Conservation (phyloP, 1,284 basidiomycete genomes). For the Austroboletus niveus region DNA sequence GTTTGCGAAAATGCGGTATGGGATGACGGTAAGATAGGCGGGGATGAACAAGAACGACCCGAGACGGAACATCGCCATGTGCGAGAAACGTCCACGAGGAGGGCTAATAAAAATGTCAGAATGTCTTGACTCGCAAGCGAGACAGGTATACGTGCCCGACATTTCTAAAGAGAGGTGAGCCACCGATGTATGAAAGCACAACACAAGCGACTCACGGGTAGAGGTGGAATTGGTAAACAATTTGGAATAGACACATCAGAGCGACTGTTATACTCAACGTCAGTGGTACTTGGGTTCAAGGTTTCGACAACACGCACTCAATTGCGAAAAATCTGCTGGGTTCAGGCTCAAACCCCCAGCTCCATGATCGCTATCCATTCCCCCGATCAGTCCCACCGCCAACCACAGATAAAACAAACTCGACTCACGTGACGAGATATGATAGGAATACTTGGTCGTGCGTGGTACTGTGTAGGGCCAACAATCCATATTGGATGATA, state of each 20-base stretch:
- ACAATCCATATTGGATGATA: conserved; percentile 76
- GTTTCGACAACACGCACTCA: conserved; percentile 55
- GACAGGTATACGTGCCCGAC: conserved; percentile 47
- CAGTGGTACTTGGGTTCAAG: background rate
- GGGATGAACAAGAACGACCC: conserved; percentile 78
- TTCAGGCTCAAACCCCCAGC: conserved; percentile 74
- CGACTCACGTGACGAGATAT: conserved; percentile 75
- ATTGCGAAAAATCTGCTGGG: conserved; percentile 78
- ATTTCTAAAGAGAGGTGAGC: conserved; percentile 37
- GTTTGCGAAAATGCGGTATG: conserved; percentile 69
- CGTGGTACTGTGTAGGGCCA: conserved; percentile 79
- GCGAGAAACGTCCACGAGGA: conserved; percentile 78
- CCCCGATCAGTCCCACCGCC: background rate
- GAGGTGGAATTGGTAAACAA: conserved; percentile 80
- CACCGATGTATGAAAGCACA: conserved; percentile 14
- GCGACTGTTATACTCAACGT: conserved; percentile 49
- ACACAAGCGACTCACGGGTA: conserved; percentile 64
- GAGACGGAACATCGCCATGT: conserved; percentile 81
- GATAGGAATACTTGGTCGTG: conserved; percentile 84
- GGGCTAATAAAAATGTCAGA: conserved; percentile 38
- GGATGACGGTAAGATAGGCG: conserved; percentile 68
- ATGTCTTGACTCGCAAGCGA: background rate
- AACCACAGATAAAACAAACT: background rate
- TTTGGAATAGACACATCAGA: conserved; percentile 78
- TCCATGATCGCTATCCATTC: conserved; percentile 54